phyloP scores from a whole-genome alignment of 176 grass and related monocot genomes.

The Otatea glauca region DNA sequence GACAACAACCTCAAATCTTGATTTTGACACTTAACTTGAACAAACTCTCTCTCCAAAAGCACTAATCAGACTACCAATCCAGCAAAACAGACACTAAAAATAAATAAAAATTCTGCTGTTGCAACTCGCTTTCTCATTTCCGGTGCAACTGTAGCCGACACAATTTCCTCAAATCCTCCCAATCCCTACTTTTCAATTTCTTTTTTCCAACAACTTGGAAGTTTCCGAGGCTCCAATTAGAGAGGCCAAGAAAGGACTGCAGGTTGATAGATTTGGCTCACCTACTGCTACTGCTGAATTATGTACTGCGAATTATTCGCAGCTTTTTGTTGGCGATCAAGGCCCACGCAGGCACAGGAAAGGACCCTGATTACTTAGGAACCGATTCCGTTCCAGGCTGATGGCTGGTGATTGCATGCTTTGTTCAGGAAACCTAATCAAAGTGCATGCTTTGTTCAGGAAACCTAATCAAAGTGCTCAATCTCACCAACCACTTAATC shows the following conservation, averaged over 20 bases:
- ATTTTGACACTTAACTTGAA: too few relatives aligned
- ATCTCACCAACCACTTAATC: background rate
- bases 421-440: background rate
- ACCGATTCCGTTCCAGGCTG: conserved; percentile 38
- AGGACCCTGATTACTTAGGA: background rate
- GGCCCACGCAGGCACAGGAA: background rate
- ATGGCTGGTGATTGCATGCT: background rate
- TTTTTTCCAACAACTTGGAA: conserved; percentile 31
- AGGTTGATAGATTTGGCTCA: conserved; percentile 53
- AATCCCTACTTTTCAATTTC: background rate
- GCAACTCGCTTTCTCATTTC: background rate
- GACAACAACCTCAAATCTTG: too few relatives aligned
- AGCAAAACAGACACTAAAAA: background rate
- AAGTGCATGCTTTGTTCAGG: background rate
- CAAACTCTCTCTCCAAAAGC: background rate
- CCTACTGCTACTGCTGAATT: conserved; percentile 34
- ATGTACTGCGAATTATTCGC: conserved; percentile 32
- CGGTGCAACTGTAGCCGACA: background rate
- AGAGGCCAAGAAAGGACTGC: conserved; percentile 17
- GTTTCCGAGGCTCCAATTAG: conserved; percentile 11
- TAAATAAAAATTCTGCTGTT: background rate
- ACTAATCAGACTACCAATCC: background rate
- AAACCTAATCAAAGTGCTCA: background rate
- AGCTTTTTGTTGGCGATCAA: conserved; percentile 37
- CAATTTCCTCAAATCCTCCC: background rate